A percentile compares a stretch with the other conserved stretches of the same genome.
Conservation (phyloP, 306 rosid genomes). For the Dryas alaskensis region DNA sequence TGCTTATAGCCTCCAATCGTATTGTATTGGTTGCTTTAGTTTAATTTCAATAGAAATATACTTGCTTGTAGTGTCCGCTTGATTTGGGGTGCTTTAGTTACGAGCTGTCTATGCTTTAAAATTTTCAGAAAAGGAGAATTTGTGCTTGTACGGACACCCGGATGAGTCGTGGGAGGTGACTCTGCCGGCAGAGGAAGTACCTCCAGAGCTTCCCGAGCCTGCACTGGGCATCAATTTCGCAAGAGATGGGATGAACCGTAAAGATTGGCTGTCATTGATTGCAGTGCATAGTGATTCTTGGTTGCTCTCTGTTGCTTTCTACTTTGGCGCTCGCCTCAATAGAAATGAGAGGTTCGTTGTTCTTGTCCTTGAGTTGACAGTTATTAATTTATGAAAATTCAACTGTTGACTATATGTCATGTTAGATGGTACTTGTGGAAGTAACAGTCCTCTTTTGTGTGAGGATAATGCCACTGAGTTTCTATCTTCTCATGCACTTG, state of each 20-base stretch:
- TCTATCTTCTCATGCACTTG: neutral
- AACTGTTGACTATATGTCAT: neutral
- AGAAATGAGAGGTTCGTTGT: slow-evolving; percentile 52
- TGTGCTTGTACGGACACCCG: slow-evolving; percentile 56
- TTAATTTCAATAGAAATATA: neutral
- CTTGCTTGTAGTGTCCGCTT: neutral
- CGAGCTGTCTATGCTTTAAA: neutral
- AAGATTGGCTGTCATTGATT: slow-evolving; percentile 61
- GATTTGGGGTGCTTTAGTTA: neutral
- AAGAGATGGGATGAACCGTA: slow-evolving; percentile 57
- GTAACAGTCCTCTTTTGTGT: neutral
- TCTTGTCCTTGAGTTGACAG: neutral
- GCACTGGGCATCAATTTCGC: slow-evolving; percentile 63
- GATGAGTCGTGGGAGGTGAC: slow-evolving; percentile 57
- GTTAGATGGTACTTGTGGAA: neutral
- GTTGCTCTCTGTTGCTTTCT: slow-evolving; percentile 61
- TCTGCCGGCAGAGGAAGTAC: slow-evolving; percentile 58
- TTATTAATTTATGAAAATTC: neutral
- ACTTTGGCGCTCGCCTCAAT: slow-evolving; percentile 58
- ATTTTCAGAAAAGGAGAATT: slow-evolving; percentile 47
- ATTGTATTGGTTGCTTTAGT: neutral
- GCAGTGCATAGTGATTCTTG: slow-evolving; percentile 64
- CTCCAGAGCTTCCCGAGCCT: slow-evolving; percentile 61
- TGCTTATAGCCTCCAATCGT: neutral
- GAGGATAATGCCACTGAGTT: neutral